Evolutionary conservation across 345 rosid species (phyloP).

Genomic region (Moringa oleifera): DNA sequence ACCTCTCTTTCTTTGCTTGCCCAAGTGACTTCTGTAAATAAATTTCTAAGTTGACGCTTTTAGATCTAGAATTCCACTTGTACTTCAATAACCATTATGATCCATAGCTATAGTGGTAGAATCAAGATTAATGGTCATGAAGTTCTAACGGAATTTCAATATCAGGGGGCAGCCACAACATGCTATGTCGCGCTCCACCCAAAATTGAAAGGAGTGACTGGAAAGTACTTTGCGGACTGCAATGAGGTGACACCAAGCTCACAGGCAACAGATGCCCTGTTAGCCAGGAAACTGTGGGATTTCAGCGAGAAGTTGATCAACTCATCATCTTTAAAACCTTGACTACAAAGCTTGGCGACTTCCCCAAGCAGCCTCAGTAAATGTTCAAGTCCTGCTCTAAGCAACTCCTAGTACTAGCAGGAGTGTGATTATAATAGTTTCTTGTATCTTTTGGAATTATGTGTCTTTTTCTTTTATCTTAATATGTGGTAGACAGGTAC

Average conservation of each 20-base stretch:
- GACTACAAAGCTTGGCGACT: neutral
- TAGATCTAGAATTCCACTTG: no score
- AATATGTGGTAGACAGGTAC: no score
- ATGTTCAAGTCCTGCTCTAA: no score
- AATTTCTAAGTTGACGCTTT: no score
- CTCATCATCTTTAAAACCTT: slow-evolving; percentile 29
- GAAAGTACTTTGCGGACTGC: slow-evolving; percentile 78
- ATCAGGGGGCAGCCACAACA: slow-evolving; percentile 92
- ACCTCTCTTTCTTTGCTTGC: no score
- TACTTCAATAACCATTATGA: no score
- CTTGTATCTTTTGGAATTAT: no score
- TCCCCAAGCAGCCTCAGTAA: no score
- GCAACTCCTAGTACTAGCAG: no score
- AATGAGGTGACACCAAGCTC: slow-evolving; percentile 58
- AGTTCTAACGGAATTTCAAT: neutral
- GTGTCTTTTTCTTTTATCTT: no score
- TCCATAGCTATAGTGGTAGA: slow-evolving; percentile 4
- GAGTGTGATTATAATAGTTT: neutral
- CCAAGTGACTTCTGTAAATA: no score
- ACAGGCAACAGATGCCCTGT: slow-evolving; percentile 44
- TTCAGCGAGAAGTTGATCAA: slow-evolving; percentile 57
- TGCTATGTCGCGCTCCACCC: slow-evolving; percentile 88
- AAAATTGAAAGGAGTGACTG: slow-evolving; percentile 50
- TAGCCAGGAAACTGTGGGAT: slow-evolving; percentile 71
- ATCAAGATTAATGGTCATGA: no score